These are phyloP conservation scores for Staphylotrichum longicolle DNA, from an alignment of 495 filamentous ascomycete genomes.

Conservation along the genomic window DNA sequence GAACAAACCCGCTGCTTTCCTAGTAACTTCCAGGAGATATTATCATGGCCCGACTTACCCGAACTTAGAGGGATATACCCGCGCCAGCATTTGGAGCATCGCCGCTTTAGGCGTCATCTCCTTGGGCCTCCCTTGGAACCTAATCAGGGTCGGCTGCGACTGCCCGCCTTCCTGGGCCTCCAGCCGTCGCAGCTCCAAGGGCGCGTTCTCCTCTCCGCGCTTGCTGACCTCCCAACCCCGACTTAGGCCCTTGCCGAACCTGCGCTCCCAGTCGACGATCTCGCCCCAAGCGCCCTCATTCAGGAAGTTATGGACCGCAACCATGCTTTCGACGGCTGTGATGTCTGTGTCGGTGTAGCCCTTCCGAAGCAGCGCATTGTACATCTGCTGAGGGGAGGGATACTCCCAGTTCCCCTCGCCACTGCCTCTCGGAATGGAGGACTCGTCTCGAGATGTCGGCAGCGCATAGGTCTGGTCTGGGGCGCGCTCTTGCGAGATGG, in stretches of 20 bases:
- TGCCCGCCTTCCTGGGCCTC: constrained; percentile 37
- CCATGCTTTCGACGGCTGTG: constrained; percentile 95
- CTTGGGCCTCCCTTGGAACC: constrained; percentile 83
- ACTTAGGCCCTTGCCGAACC: constrained; percentile 69
- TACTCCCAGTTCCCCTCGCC: constrained; percentile 88
- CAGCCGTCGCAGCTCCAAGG: constrained; percentile 34
- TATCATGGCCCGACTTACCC: constrained; percentile 48
- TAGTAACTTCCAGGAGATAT: too few species aligned
- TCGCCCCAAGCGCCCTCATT: constrained; percentile 97
- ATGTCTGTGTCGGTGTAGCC: constrained; percentile 91
- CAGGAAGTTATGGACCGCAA: constrained; percentile 93
- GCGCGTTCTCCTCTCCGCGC: constrained; percentile 62
- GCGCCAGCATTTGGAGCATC: constrained; percentile 72
- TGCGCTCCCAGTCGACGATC: constrained; percentile 85
- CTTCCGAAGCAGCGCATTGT: constrained; percentile 94
- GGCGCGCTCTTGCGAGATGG: constrained; percentile 74
- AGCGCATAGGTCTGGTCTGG: constrained; percentile 68
- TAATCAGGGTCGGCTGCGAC: constrained; percentile 64
- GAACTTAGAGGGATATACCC: constrained; percentile 75
- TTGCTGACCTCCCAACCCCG: constrained; percentile 73
- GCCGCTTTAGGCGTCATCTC: constrained; percentile 89
- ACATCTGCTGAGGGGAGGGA: constrained; percentile 98
- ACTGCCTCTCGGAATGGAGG: constrained; percentile 82
- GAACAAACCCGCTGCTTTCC: background rate
- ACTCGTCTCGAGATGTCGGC: constrained; percentile 72